Base-by-base conservation (phyloP, 2,329 filamentous ascomycete species). In the Lachnellula willkommii region DNA sequence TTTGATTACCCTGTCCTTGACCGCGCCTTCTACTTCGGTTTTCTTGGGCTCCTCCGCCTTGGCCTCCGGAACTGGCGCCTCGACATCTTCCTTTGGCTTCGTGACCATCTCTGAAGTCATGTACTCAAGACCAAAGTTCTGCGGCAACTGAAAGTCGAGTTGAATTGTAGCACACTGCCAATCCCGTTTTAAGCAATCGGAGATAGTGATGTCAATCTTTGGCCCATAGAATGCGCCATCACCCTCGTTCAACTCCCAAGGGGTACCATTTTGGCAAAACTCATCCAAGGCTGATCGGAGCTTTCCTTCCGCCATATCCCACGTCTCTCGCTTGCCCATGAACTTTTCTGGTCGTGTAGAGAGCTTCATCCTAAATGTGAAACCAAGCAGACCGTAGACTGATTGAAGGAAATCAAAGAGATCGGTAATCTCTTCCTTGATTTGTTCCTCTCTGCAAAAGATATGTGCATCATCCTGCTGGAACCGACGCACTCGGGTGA, bases 221-320 rank as follows among this genome's bases (percentile, higher is more conserved):
- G 94, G 94, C 1, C 94, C 94, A 72, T 99, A 99, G 76, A 97
- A 99, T 52, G 94, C 94, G 69, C 94, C 94, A 66, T 99, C 94
- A 55, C 93, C 94, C 58, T 90, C 88, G 73, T 97, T 96, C 51
- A 96, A 78, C 71, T 90, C 88, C 94, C 94, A 99, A 61, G 84
- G 78, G 36, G 84, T 80, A 58, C 86, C 82, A 52, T 78, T 79
- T 73, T 72, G 55, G 73, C 83, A 80, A 72, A 96, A 97, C 60
- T 85, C 80, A 62, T 94, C 82, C 49, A 99, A 79, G 17, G 92
- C 90, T 58, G 85, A 79, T 68, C 85, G 86, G 50, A 99, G 79
- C 71, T 88, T 90, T 15, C 77, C 79, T 74, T 99, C 94, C 37
- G 94, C 94, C 60, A 84, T 83, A 71, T 97, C 79, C 93, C 94